Conservation (phyloP, 2,329 filamentous ascomycete genomes). For the Immersiporthe knoxdaviesiana region DNA sequence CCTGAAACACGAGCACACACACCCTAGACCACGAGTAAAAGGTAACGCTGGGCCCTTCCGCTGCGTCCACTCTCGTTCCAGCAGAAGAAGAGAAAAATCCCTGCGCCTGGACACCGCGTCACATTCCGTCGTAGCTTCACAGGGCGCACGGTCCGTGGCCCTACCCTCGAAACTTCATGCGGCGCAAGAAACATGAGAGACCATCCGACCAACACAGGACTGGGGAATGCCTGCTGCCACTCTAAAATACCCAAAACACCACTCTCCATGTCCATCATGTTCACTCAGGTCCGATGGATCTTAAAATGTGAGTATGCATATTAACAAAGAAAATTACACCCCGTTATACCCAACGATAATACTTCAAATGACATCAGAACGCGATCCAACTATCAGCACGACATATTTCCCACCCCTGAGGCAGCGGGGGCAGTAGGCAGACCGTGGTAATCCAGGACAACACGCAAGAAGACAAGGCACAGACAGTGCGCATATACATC, state of each 20-base stretch:
- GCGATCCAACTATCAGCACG: not conserved
- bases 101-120: constrained; percentile 36
- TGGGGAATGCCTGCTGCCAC: not conserved
- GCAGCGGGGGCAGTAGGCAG: not conserved
- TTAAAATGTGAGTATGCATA: not conserved
- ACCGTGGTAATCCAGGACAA: not conserved
- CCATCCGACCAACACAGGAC: not conserved
- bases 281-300: constrained; percentile 26
- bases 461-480: not conserved
- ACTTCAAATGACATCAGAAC: not conserved
- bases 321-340: not conserved
- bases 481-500: constrained; percentile 20
- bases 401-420: not conserved
- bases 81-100: not conserved
- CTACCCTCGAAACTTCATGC: constrained; percentile 35
- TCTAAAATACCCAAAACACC: not conserved
- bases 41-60: constrained; percentile 2
- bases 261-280: not conserved
- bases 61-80: not conserved
- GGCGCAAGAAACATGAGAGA: constrained; percentile 20
- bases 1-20: constrained; percentile 6
- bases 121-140: constrained; percentile 38
- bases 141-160: constrained; percentile 33
- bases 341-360: not conserved
- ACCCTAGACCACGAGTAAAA: constrained; percentile 26